Percentiles rank a stretch among this genome's conserved stretches.
phyloP scores from a whole-genome alignment of 2,329 filamentous ascomycete species.

The Chaetothyriales sp. region DNA sequence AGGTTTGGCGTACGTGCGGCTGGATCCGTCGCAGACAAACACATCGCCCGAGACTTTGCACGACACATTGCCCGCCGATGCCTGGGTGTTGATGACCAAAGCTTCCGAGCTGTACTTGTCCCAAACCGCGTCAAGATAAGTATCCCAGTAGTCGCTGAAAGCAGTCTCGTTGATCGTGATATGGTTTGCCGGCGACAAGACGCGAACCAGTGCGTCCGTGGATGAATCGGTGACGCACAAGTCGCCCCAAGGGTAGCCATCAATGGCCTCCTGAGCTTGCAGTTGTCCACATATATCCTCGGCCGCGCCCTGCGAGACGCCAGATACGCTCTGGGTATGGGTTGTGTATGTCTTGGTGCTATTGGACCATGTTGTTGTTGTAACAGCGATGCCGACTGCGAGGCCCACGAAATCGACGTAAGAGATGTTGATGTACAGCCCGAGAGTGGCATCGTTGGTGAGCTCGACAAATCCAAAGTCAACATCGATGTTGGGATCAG shows the following conservation, averaged over 20 bases:
- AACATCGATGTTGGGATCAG: conserved; percentile 30
- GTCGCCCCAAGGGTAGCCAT: conserved; percentile 38
- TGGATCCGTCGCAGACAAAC: conserved; percentile 31
- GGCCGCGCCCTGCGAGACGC: conserved; percentile 35
- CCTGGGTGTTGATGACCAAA: conserved; percentile 41
- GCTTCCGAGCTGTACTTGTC: conserved; percentile 30
- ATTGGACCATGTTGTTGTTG: conserved; percentile 28
- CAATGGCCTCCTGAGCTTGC: conserved; percentile 30
- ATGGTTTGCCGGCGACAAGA: conserved; percentile 32
- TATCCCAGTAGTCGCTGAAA: conserved; percentile 37
- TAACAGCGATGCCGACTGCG: conserved; percentile 38
- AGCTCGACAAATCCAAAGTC: conserved; percentile 41
- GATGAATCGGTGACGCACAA: conserved; percentile 27
- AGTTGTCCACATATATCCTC: conserved; percentile 32
- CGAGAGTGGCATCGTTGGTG: conserved; percentile 26
- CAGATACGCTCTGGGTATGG: conserved; percentile 31
- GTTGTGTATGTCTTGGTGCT: background rate
- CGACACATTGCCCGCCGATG: conserved; percentile 34
- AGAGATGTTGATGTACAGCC: conserved; percentile 35
- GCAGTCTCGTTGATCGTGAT: conserved; percentile 30
- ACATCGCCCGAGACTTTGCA: conserved; percentile 28
- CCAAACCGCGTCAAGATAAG: conserved; percentile 40
- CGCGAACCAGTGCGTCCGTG: background rate
- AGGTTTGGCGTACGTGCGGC: conserved; percentile 27
- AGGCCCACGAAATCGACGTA: conserved; percentile 40